Conservation (phyloP, 2,329 filamentous ascomycete species). For the Epichloe festucae region DNA sequence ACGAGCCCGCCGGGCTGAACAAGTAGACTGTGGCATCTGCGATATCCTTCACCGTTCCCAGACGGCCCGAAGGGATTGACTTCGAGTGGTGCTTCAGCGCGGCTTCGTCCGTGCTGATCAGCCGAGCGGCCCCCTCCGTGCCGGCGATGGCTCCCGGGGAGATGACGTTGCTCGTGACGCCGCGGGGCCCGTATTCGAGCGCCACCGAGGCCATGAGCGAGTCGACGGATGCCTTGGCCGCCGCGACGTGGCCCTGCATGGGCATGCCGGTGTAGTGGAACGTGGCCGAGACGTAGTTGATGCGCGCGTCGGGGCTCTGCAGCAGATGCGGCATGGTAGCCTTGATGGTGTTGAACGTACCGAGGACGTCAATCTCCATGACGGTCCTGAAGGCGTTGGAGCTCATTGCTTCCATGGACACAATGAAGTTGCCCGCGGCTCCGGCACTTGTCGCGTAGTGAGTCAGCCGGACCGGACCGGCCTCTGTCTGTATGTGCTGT, state of each 20-base stretch:
- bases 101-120: slow-evolving; percentile 29
- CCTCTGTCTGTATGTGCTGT: no score
- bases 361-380: slow-evolving; percentile 90
- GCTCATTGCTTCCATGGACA: slow-evolving; percentile 67
- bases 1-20: slow-evolving; percentile 75
- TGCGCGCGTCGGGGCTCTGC: slow-evolving; percentile 62
- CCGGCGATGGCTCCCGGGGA: slow-evolving; percentile 79
- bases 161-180: slow-evolving; percentile 79
- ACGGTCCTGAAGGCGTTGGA: slow-evolving; percentile 89
- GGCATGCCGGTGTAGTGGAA: slow-evolving; percentile 83
- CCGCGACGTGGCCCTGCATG: slow-evolving; percentile 78
- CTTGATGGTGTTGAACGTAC: slow-evolving; percentile 90
- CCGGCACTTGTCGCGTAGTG: slow-evolving; percentile 49
- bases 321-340: slow-evolving; percentile 74
- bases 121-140: slow-evolving; percentile 67
- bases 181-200: slow-evolving; percentile 80
- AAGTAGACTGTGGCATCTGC: slow-evolving; percentile 84
- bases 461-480: background rate
- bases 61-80: slow-evolving; percentile 58
- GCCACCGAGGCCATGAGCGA: slow-evolving; percentile 67
- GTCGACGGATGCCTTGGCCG: slow-evolving; percentile 86
- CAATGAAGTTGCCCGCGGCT: slow-evolving; percentile 90
- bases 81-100: slow-evolving; percentile 22
- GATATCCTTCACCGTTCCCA: slow-evolving; percentile 74
- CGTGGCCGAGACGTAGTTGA: slow-evolving; percentile 81